phyloP scores from a whole-genome alignment of 441 rosid species.

The Adansonia madagascariensis region DNA sequence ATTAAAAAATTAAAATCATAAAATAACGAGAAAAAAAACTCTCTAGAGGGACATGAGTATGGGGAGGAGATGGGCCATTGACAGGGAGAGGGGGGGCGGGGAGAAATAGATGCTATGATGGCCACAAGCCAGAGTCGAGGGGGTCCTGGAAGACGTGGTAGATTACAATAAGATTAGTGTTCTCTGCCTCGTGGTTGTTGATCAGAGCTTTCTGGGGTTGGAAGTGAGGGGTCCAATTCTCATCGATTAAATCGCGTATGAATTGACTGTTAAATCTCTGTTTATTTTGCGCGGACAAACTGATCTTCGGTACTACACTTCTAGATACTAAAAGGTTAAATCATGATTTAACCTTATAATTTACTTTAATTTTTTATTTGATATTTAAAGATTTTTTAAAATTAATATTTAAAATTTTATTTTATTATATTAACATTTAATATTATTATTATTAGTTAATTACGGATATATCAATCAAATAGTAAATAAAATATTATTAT shows the following conservation, averaged over 20 bases:
- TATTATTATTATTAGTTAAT: too few species aligned
- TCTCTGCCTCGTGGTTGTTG: slow-evolving; percentile 28
- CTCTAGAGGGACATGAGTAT: neutral
- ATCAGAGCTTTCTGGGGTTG: slow-evolving; percentile 15
- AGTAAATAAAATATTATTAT: too few species aligned
- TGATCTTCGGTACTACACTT: slow-evolving; percentile 5
- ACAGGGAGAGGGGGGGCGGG: slow-evolving; percentile 32
- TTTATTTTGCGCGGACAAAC: slow-evolving; percentile 9
- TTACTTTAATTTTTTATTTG: too few species aligned
- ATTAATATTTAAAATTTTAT: too few species aligned
- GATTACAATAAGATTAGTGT: slow-evolving; percentile 6
- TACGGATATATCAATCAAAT: too few species aligned
- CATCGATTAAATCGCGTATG: slow-evolving; percentile 42
- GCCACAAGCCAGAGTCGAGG: slow-evolving; percentile 32
- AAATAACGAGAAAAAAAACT: neutral
- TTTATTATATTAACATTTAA: too few species aligned
- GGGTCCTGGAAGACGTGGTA: slow-evolving; percentile 30
- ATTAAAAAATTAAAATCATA: too few species aligned
- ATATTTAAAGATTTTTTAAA: too few species aligned
- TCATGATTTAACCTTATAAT: too few species aligned
- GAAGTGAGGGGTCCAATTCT: slow-evolving; percentile 37
- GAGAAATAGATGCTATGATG: slow-evolving; percentile 33
- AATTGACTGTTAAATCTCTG: slow-evolving; percentile 33
- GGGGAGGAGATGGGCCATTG: slow-evolving; percentile 34
- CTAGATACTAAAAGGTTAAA: too few species aligned